Evolutionary conservation across 768 basidiomycete species (phyloP).

Genomic region (Tephrocybe sp.): DNA sequence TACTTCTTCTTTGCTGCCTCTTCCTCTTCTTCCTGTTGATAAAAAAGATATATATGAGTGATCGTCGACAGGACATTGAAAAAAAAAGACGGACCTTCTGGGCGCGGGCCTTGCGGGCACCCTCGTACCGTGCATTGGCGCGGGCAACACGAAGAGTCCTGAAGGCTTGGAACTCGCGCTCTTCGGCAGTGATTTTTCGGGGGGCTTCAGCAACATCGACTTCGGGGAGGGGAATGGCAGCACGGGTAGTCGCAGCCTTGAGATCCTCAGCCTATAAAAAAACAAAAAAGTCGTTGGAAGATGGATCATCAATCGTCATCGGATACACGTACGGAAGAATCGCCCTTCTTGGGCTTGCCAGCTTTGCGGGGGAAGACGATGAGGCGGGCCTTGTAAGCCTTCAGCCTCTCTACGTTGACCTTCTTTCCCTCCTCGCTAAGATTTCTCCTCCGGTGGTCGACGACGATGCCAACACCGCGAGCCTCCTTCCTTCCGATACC

Average conservation of each 20-base stretch:
- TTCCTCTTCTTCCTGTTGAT: conserved; percentile 79
- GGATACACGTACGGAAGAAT: conserved; percentile 69
- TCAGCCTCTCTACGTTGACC: conserved; percentile 90
- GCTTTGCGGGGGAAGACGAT: conserved; percentile 97
- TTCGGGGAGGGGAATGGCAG: conserved; percentile 62
- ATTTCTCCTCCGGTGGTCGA: conserved; percentile 97
- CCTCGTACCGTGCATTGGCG: conserved; percentile 80
- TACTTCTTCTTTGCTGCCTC: conserved; percentile 92
- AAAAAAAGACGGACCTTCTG: conserved; percentile 62
- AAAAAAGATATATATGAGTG: not conserved
- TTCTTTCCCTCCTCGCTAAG: conserved; percentile 95
- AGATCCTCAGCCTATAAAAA: conserved; percentile 73
- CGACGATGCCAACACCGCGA: conserved; percentile 86
- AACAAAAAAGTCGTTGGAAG: conserved; percentile 1
- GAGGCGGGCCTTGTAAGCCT: conserved; percentile 88
- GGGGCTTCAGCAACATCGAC: conserved; percentile 74
- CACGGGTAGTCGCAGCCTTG: conserved; percentile 70
- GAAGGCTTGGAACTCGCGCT: conserved; percentile 88
- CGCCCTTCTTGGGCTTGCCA: conserved; percentile 93
- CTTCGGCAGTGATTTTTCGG: conserved; percentile 88
- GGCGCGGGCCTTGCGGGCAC: conserved; percentile 81
- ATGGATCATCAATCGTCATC: not conserved
- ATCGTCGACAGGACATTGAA: too few relatives aligned
- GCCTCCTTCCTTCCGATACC: conserved; percentile 94
- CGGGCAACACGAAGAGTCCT: conserved; percentile 82